Evolutionary conservation across 352 stramenopile genomes (phyloP).

Genomic region (Albugo candida): DNA sequence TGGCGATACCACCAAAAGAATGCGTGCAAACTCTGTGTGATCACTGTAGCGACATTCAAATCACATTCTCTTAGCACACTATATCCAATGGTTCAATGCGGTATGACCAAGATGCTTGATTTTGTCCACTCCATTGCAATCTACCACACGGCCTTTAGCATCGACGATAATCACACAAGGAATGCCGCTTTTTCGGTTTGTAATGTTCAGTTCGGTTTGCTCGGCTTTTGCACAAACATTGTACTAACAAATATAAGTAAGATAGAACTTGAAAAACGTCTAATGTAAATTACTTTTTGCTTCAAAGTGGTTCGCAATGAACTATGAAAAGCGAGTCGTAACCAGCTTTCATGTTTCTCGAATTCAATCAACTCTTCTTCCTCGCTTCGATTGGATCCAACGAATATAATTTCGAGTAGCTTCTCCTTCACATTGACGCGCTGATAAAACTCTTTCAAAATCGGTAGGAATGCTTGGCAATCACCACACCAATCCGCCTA

Average conservation of each 20-base stretch:
- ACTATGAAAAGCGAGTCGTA: conserved; percentile 49
- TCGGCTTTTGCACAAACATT: conserved; percentile 51
- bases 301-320: conserved; percentile 46
- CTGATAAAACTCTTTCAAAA: conserved; percentile 54
- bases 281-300: conserved; percentile 23
- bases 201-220: conserved; percentile 25
- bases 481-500: conserved; percentile 71
- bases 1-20: not conserved
- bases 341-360: conserved; percentile 58
- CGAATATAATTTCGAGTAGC: conserved; percentile 53
- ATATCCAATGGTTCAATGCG: not conserved
- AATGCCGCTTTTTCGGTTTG: conserved; percentile 43
- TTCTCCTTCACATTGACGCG: conserved; percentile 17
- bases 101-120: conserved; percentile 15
- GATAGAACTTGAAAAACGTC: not conserved
- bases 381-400: conserved; percentile 42
- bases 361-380: conserved; percentile 42
- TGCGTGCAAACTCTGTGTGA: too few species aligned
- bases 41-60: too few species aligned
- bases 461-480: conserved; percentile 58
- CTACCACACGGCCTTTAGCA: conserved; percentile 34
- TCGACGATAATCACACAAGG: conserved; percentile 56
- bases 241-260: conserved; percentile 16
- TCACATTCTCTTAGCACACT: not conserved
- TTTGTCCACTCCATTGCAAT: conserved; percentile 38